These are phyloP conservation scores for Parsonsia alboflavescens DNA, from an alignment of 257 asterid genomes.

Conservation along the genomic window DNA sequence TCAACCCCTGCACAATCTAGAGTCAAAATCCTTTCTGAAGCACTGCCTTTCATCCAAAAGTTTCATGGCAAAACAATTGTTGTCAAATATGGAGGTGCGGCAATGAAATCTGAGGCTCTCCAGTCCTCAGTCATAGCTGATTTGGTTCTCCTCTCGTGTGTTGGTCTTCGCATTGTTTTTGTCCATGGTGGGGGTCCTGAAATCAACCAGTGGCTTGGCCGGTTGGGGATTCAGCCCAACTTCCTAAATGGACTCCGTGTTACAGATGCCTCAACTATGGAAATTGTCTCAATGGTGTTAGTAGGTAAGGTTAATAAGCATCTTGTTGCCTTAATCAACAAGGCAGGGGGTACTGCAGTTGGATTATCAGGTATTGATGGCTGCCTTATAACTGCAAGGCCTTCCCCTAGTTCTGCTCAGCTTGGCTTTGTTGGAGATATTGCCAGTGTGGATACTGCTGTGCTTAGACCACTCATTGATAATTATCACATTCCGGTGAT, in stretches of 20 bases:
- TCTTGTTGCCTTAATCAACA: conserved; percentile 70
- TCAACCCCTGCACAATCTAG: conserved; percentile 51
- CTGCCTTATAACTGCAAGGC: conserved; percentile 63
- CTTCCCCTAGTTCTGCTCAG: conserved; percentile 49
- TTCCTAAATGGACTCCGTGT: conserved; percentile 76
- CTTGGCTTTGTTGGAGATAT: conserved; percentile 88
- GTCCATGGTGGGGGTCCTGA: conserved; percentile 89
- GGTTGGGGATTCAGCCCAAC: conserved; percentile 54
- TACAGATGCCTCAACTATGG: conserved; percentile 78
- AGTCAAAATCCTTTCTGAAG: conserved; percentile 70
- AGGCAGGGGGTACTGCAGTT: conserved; percentile 78
- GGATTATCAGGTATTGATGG: conserved; percentile 79
- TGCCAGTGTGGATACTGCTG: conserved; percentile 58
- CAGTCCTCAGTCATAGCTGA: conserved; percentile 82
- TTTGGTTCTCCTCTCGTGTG: conserved; percentile 76
- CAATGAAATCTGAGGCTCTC: conserved; percentile 73
- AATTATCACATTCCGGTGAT: conserved; percentile 73
- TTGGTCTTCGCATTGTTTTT: conserved; percentile 66
- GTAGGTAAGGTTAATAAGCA: conserved; percentile 70
- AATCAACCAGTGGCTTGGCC: conserved; percentile 71
- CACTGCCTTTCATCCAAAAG: conserved; percentile 68
- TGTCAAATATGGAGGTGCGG: conserved; percentile 88
- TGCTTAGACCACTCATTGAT: conserved; percentile 54
- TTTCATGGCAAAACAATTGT: conserved; percentile 79
- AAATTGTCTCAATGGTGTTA: conserved; percentile 76